phyloP scores from a whole-genome alignment of 2,329 filamentous ascomycete genomes.

The Colletotrichum sp. region DNA sequence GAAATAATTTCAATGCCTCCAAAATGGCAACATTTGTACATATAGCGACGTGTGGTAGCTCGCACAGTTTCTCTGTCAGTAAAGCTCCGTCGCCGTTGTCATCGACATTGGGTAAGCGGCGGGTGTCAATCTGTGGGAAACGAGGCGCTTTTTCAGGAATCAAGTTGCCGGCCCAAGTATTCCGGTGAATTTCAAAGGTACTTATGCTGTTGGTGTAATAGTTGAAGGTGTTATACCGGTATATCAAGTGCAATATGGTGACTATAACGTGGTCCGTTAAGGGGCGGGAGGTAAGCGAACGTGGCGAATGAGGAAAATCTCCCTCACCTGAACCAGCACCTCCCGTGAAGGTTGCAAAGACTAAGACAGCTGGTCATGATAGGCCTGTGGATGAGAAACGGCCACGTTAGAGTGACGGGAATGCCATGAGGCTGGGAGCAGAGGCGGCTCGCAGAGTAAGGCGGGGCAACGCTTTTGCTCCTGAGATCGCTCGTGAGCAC shows the following conservation, averaged over 20 bases:
- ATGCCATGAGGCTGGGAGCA: neutral
- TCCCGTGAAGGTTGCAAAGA: neutral
- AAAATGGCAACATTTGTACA: neutral
- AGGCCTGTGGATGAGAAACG: neutral
- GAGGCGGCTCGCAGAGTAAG: neutral
- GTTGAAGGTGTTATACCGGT: neutral
- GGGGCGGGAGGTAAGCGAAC: neutral
- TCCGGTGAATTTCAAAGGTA: neutral
- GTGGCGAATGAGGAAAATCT: constrained; percentile 8
- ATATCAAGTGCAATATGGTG: constrained; percentile 8
- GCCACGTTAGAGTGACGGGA: neutral
- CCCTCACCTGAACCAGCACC: neutral
- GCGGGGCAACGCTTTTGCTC: neutral
- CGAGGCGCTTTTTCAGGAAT: neutral
- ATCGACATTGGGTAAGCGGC: constrained; percentile 7
- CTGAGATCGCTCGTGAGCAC: neutral
- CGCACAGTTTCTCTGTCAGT: neutral
- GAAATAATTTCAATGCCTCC: neutral
- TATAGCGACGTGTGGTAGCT: neutral
- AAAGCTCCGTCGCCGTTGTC: neutral
- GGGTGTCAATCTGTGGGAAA: constrained; percentile 7
- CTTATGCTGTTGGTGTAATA: neutral
- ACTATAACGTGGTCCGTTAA: constrained; percentile 6
- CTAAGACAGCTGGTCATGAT: neutral
- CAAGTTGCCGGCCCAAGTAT: neutral